Conservation (phyloP, 768 basidiomycete genomes). For the Coprinopsis sp. region DNA sequence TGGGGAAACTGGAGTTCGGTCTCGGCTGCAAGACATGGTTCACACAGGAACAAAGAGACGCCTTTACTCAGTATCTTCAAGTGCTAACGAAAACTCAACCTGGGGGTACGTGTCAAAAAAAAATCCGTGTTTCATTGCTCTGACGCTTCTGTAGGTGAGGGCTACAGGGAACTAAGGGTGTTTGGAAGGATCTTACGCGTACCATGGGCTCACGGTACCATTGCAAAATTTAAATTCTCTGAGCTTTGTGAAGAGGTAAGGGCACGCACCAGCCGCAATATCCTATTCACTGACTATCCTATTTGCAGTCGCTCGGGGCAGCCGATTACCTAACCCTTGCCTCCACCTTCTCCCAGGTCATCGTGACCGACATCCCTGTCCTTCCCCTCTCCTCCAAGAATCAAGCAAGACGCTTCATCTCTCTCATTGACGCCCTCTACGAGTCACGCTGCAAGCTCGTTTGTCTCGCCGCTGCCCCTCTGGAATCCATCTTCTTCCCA, state of each 20-base stretch:
- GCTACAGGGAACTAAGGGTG: constrained; percentile 31
- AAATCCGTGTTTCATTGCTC: not conserved
- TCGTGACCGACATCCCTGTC: constrained; percentile 37
- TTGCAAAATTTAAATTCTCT: constrained; percentile 44
- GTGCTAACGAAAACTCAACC: not conserved
- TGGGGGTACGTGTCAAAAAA: not conserved
- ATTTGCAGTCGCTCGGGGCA: constrained; percentile 39
- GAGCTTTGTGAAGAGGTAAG: constrained; percentile 42
- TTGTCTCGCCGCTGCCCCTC: constrained; percentile 35
- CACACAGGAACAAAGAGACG: constrained; percentile 6
- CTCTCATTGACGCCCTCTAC: constrained; percentile 57
- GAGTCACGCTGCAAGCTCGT: constrained; percentile 34
- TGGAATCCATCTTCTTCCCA: constrained; percentile 51
- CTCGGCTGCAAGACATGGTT: constrained; percentile 29
- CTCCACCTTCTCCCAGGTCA: constrained; percentile 38
- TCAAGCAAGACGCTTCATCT: constrained; percentile 56
- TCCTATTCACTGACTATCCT: not conserved
- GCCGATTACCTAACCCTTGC: constrained; percentile 57
- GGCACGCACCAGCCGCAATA: too few species aligned
- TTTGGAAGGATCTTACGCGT: constrained; percentile 44
- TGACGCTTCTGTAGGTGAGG: constrained; percentile 14
- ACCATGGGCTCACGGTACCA: constrained; percentile 36
- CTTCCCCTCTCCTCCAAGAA: constrained; percentile 49
- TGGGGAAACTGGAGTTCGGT: constrained; percentile 10
- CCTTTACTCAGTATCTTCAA: not conserved